Percentiles rank a stretch among this genome's conserved stretches.
phyloP scores from a whole-genome alignment of 2,329 filamentous ascomycete species.

The Cladosporium sp. region DNA sequence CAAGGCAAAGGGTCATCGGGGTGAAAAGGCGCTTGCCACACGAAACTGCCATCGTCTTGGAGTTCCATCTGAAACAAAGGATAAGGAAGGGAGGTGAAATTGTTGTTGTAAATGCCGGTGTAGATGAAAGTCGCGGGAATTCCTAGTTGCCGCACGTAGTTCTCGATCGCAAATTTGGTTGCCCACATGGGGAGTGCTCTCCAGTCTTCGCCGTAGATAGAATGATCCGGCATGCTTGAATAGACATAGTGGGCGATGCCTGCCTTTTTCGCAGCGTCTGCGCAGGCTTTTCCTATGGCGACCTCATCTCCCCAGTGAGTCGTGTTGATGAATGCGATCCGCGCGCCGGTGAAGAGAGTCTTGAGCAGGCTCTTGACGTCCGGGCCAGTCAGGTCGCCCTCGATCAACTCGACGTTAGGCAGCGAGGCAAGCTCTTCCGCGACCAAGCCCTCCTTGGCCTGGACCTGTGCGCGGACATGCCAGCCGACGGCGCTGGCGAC shows the following conservation, averaged over 20 bases:
- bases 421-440: conserved; percentile 77
- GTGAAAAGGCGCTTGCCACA: conserved; percentile 92
- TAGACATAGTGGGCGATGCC: conserved; percentile 90
- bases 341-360: conserved; percentile 63
- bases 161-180: conserved; percentile 85
- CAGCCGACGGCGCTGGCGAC: conserved; percentile 92
- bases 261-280: conserved; percentile 78
- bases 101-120: conserved; percentile 98
- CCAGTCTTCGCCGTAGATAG: conserved; percentile 69
- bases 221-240: conserved; percentile 94
- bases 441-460: conserved; percentile 79
- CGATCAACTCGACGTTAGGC: conserved; percentile 69
- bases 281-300: conserved; percentile 78
- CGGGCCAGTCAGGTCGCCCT: conserved; percentile 55
- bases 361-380: conserved; percentile 25
- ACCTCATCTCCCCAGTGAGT: conserved; percentile 95
- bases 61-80: conserved; percentile 94
- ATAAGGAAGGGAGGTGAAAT: conserved; percentile 89
- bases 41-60: conserved; percentile 74
- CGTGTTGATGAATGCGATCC: conserved; percentile 95
- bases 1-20: conserved; percentile 84
- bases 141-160: conserved; percentile 76
- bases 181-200: conserved; percentile 85
- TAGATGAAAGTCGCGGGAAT: conserved; percentile 90
- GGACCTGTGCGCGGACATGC: conserved; percentile 84